Conservation (phyloP, 2,329 filamentous ascomycete genomes). For the Calonectria crousiana region DNA sequence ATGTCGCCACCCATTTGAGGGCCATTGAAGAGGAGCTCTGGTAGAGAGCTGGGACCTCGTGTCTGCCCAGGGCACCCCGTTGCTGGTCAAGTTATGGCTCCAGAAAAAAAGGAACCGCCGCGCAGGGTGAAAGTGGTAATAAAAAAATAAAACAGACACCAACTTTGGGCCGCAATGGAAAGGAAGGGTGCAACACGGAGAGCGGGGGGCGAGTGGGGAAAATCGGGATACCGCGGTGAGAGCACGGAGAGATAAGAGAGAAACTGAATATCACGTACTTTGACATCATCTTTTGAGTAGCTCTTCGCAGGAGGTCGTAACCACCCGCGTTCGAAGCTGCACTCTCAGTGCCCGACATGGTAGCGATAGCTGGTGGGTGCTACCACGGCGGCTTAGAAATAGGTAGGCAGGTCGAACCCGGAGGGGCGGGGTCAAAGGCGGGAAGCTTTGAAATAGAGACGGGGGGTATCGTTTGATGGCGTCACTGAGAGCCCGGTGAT, state of each 20-base stretch:
- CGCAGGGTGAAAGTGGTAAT: not conserved
- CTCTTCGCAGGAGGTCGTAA: conserved; percentile 69
- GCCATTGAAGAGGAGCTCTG: conserved; percentile 24
- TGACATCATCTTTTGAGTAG: conserved; percentile 74
- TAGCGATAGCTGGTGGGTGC: conserved; percentile 41
- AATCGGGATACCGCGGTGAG: conserved; percentile 18
- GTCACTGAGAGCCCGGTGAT: conserved; percentile 34
- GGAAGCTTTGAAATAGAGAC: conserved; percentile 28
- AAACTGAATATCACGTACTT: conserved; percentile 60
- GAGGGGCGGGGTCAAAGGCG: conserved; percentile 35
- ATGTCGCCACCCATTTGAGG: conserved; percentile 33
- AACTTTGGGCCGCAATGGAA: conserved; percentile 31
- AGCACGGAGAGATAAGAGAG: conserved; percentile 33
- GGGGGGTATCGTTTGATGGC: conserved; percentile 28
- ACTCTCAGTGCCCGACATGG: conserved; percentile 65
- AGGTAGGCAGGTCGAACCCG: conserved; percentile 34
- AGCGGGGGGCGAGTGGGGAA: conserved; percentile 16
- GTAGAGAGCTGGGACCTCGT: conserved; percentile 27
- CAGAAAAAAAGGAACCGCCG: conserved; percentile 10
- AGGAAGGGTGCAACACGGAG: conserved; percentile 9
- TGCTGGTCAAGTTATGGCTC: conserved; percentile 14
- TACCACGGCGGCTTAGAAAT: conserved; percentile 38
- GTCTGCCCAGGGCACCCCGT: conserved; percentile 17
- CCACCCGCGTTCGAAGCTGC: conserved; percentile 56
- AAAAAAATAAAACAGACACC: conserved; percentile 14